Evolutionary conservation across 2,329 filamentous ascomycete species (phyloP).

Genomic region (Trichoderma sp.): DNA sequence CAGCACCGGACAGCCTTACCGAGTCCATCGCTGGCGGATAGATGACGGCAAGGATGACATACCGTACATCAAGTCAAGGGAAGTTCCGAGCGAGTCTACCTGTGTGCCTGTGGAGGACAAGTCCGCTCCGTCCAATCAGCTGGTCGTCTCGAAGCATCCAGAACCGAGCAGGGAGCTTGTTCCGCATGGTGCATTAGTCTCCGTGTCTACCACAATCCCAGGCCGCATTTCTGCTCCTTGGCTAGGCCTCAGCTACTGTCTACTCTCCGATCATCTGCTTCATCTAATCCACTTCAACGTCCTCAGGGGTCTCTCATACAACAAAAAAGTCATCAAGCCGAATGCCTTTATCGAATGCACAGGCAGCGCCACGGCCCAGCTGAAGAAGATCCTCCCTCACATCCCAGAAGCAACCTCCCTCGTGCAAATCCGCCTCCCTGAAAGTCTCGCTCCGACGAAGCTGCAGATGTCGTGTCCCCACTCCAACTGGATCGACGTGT

Average conservation of each 20-base stretch:
- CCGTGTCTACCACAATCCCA: background rate
- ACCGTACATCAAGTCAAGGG: background rate
- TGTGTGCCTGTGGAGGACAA: background rate
- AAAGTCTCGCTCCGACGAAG: slow-evolving; percentile 36
- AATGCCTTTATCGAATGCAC: background rate
- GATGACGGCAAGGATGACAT: background rate
- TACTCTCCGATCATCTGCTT: slow-evolving; percentile 10
- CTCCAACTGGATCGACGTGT: slow-evolving; percentile 42
- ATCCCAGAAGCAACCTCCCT: background rate
- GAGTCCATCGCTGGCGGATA: slow-evolving; percentile 14
- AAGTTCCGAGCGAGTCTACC: background rate
- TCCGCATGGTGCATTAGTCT: slow-evolving; percentile 1
- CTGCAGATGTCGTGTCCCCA: slow-evolving; percentile 41
- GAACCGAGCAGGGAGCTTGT: background rate
- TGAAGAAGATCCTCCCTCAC: background rate
- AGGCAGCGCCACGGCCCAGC: background rate
- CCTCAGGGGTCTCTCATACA: slow-evolving; percentile 11
- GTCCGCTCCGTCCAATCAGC: background rate
- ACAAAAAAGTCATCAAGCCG: background rate
- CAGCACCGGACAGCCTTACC: background rate
- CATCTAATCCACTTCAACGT: slow-evolving; percentile 18
- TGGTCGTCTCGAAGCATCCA: background rate
- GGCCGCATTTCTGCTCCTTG: background rate
- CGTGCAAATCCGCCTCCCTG: background rate
- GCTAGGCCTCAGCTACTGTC: background rate